A percentile compares a stretch with the other conserved stretches of the same genome.
phyloP scores from a whole-genome alignment of 805 yeast species.

The Starmerella bombi region DNA sequence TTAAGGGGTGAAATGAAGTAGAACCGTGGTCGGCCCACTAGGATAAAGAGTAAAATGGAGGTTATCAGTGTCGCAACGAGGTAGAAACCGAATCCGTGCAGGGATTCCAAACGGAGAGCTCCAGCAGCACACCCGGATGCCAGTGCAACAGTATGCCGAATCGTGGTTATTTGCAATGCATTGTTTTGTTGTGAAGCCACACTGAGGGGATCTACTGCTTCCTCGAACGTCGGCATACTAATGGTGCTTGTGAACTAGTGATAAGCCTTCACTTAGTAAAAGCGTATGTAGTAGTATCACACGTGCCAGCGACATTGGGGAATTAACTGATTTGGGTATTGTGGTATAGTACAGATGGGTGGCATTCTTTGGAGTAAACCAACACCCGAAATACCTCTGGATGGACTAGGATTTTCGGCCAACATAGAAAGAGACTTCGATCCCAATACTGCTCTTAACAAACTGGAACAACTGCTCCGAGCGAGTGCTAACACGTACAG shows the following conservation, averaged over 20 bases:
- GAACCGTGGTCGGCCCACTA: constrained; percentile 1
- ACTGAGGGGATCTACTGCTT: constrained; percentile 8
- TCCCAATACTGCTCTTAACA: constrained; percentile 4
- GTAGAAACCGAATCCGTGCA: constrained; percentile 37
- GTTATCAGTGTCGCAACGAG: constrained; percentile 15
- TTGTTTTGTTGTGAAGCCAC: constrained; percentile 6
- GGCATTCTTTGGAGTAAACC: constrained; percentile 7
- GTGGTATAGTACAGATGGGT: constrained; percentile 2
- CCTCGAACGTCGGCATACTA: constrained; percentile 1
- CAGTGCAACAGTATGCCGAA: constrained; percentile 39
- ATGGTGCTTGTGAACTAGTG: not conserved
- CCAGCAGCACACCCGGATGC: constrained; percentile 45
- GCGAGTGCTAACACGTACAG: constrained; percentile 13
- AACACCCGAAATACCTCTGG: constrained; percentile 1
- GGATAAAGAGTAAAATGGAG: constrained; percentile 21
- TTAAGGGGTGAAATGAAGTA: constrained; percentile 6
- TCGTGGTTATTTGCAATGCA: constrained; percentile 6
- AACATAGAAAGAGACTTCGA: constrained; percentile 6
- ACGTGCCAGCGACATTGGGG: too few relatives aligned
- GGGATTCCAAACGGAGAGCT: constrained; percentile 38
- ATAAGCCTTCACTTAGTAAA: not conserved
- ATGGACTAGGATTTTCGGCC: constrained; percentile 11
- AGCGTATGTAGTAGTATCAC: too few relatives aligned
- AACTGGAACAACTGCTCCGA: constrained; percentile 18
- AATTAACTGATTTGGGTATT: too few relatives aligned